A percentile compares a stretch with the other conserved stretches of the same genome.
Conservation (phyloP, 2,329 filamentous ascomycete genomes). For the Talaromyces sp. region DNA sequence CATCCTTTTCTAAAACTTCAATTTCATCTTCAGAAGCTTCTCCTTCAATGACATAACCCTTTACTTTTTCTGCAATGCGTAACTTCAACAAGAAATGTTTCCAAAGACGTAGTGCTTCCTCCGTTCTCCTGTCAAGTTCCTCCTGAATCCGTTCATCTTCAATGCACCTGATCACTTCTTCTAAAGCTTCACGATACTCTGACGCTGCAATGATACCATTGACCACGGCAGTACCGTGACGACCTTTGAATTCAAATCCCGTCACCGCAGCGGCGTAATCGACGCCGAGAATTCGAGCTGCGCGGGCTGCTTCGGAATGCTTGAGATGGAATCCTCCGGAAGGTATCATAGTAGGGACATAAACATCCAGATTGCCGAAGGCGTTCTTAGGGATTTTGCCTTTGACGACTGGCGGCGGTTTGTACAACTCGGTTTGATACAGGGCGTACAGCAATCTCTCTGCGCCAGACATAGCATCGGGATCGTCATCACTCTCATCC, state of each 20-base stretch:
- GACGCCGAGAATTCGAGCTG: constrained; percentile 71
- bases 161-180: constrained; percentile 65
- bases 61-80: constrained; percentile 69
- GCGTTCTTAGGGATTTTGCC: constrained; percentile 65
- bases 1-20: constrained; percentile 35
- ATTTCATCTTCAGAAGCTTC: constrained; percentile 28
- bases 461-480: constrained; percentile 44
- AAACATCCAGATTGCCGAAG: constrained; percentile 63
- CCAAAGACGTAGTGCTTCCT: constrained; percentile 55
- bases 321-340: constrained; percentile 57
- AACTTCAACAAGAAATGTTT: constrained; percentile 61
- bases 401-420: constrained; percentile 69
- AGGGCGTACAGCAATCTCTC: constrained; percentile 60
- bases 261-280: constrained; percentile 89
- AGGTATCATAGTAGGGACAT: constrained; percentile 63
- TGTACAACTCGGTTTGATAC: constrained; percentile 67
- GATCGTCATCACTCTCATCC: constrained; percentile 39
- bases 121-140: constrained; percentile 55
- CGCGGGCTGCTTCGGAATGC: constrained; percentile 60
- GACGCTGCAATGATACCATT: constrained; percentile 72
- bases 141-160: constrained; percentile 62
- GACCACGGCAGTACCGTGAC: constrained; percentile 79
- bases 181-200: constrained; percentile 69
- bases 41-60: constrained; percentile 48
- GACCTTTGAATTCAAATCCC: constrained; percentile 82